phyloP scores from a whole-genome alignment of 139 green algal genomes.

The Klebsormidium nitens region DNA sequence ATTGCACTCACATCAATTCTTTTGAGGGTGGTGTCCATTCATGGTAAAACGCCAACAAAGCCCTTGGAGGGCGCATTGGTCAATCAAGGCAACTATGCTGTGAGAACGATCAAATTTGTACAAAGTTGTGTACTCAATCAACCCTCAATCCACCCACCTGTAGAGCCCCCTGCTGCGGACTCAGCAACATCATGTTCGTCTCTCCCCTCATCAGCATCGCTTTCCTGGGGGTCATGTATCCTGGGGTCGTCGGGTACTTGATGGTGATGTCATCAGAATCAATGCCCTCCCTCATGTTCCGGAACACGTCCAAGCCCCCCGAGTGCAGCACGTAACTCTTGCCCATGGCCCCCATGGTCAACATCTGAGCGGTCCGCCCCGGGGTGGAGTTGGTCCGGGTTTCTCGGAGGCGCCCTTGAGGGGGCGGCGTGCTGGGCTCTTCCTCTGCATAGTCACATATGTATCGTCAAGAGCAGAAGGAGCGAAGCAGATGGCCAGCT shows the following conservation, averaged over 20 bases:
- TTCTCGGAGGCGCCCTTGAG: not conserved
- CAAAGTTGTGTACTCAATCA: no score
- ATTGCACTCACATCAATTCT: no score
- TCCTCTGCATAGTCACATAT: no score
- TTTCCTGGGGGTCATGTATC: constrained; percentile 37
- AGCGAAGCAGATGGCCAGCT: no score
- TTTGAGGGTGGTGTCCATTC: no score
- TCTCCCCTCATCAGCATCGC: constrained; percentile 71
- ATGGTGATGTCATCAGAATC: constrained; percentile 45
- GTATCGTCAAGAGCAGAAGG: no score
- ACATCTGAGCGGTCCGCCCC: constrained; percentile 16
- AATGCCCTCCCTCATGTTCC: constrained; percentile 74
- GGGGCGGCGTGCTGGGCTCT: constrained; percentile 1
- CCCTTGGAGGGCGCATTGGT: no score
- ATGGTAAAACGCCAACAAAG: no score
- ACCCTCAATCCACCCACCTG: no score
- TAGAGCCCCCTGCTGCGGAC: no score
- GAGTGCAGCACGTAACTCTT: constrained; percentile 70
- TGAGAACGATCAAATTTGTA: no score
- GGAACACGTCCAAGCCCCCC: constrained; percentile 73
- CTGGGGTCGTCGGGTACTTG: not conserved
- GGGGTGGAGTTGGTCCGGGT: not conserved
- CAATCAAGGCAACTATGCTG: no score
- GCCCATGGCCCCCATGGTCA: constrained; percentile 34
- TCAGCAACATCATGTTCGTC: constrained; percentile 82